Evolutionary conservation across 805 yeast species (phyloP).

Genomic region (Kodamaea hsintzibuensis): DNA sequence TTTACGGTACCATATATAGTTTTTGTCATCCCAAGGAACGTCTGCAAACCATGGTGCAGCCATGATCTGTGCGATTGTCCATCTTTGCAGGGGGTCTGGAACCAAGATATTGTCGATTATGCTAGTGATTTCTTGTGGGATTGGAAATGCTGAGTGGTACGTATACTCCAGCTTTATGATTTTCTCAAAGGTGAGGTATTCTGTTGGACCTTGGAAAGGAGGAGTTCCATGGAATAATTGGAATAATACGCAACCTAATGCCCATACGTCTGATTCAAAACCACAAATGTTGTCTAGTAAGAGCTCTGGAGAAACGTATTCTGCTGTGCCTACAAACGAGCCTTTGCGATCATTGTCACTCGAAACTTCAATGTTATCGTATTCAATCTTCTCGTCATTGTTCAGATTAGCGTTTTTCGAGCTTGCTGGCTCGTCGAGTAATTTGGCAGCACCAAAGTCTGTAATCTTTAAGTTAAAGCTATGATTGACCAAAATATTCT

Average conservation of each 20-base stretch:
- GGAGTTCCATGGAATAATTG: slow-evolving; percentile 84
- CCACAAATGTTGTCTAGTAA: slow-evolving; percentile 78
- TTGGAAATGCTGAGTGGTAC: slow-evolving; percentile 32
- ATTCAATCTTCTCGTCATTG: slow-evolving; percentile 30
- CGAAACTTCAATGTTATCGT: slow-evolving; percentile 31
- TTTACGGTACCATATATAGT: slow-evolving; percentile 36
- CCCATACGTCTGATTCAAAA: slow-evolving; percentile 89
- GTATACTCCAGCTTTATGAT: slow-evolving; percentile 76
- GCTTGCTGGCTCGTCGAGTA: slow-evolving; percentile 37
- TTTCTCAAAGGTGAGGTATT: slow-evolving; percentile 83
- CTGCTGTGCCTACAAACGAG: slow-evolving; percentile 97
- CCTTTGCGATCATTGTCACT: slow-evolving; percentile 32
- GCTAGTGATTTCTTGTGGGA: slow-evolving; percentile 30
- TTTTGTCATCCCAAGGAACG: slow-evolving; percentile 42
- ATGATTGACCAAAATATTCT: slow-evolving; percentile 79
- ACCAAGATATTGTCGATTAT: slow-evolving; percentile 35
- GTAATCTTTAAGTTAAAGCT: slow-evolving; percentile 90
- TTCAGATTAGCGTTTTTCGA: not conserved
- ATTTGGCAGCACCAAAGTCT: slow-evolving; percentile 97
- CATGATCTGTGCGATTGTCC: slow-evolving; percentile 36
- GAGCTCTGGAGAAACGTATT: slow-evolving; percentile 92
- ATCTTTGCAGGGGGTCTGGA: slow-evolving; percentile 32
- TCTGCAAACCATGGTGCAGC: slow-evolving; percentile 37
- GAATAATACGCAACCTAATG: slow-evolving; percentile 83
- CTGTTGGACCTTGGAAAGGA: slow-evolving; percentile 86